Percentiles rank a stretch among this genome's conserved stretches.
phyloP scores from a whole-genome alignment of 805 yeast genomes.

The Cyberlindnera maclurae region DNA sequence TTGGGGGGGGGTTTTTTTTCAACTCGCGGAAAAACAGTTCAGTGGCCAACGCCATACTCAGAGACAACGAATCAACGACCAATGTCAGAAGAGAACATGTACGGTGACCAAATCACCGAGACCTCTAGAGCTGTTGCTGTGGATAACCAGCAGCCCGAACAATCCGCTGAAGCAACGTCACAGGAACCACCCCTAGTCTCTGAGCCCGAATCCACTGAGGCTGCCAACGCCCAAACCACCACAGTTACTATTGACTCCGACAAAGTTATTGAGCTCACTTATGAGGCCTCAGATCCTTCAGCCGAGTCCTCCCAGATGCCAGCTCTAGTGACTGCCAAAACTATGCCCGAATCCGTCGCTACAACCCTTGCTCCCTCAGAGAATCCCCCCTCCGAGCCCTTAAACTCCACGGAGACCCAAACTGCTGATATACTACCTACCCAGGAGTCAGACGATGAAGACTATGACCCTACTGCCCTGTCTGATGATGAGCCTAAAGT shows the following conservation, averaged over 20 bases:
- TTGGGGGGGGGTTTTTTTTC: neutral
- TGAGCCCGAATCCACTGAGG: no score
- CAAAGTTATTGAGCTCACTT: no score
- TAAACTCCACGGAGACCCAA: neutral
- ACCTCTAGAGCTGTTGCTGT: neutral
- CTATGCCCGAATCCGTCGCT: no score
- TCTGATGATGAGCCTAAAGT: constrained; percentile 14
- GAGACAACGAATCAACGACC: no score
- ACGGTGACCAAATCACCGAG: neutral
- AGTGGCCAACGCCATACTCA: neutral
- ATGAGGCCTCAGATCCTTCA: no score
- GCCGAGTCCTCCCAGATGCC: no score
- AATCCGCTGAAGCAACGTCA: neutral
- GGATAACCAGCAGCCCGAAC: neutral
- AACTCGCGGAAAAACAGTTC: neutral
- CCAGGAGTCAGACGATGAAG: constrained; percentile 12
- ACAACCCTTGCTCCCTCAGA: no score
- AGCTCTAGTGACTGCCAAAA: no score
- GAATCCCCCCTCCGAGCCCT: no score
- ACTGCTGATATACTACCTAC: neutral
- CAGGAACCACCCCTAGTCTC: neutral
- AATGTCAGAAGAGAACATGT: no score
- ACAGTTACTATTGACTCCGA: no score
- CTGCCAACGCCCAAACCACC: no score
- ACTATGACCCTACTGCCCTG: constrained; percentile 11